phyloP scores from a whole-genome alignment of 768 basidiomycete species.

The Leucocoprinus sp. region DNA sequence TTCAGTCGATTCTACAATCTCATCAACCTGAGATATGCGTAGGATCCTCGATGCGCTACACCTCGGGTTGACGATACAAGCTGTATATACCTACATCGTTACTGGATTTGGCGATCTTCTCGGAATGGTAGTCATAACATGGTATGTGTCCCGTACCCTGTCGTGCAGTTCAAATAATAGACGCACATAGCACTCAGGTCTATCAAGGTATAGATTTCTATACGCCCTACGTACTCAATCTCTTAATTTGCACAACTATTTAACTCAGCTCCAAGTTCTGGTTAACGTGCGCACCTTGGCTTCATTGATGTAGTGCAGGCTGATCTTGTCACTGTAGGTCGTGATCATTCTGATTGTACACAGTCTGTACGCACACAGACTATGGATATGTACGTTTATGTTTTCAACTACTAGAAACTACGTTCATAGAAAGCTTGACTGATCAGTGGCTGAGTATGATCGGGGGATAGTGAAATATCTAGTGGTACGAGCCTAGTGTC shows the following conservation, averaged over 20 bases:
- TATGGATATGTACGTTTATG: slow-evolving; percentile 36
- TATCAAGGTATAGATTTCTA: slow-evolving; percentile 20
- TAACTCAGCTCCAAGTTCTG: slow-evolving; percentile 30
- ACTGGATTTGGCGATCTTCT: slow-evolving; percentile 25
- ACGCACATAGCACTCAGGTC: slow-evolving; percentile 20
- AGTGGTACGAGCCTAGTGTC: slow-evolving; percentile 12
- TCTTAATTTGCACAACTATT: not conserved
- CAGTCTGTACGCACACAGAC: slow-evolving; percentile 37
- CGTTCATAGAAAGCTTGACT: too few species aligned
- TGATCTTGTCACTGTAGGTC: slow-evolving; percentile 17
- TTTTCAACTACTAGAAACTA: too few species aligned
- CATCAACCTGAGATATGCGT: not conserved
- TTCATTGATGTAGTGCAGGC: not conserved
- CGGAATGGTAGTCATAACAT: slow-evolving; percentile 20
- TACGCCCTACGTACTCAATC: not conserved
- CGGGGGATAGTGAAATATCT: slow-evolving; percentile 20
- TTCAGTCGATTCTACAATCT: not conserved
- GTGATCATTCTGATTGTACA: slow-evolving; percentile 37
- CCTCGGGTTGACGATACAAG: slow-evolving; percentile 25
- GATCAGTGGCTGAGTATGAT: slow-evolving; percentile 21
- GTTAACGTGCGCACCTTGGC: slow-evolving; percentile 28
- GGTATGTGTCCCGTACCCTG: slow-evolving; percentile 17
- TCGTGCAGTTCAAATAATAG: not conserved
- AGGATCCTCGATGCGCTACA: slow-evolving; percentile 30
- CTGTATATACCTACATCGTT: slow-evolving; percentile 29